These are phyloP conservation scores for Penicillium bovifimosum DNA, from an alignment of 495 filamentous ascomycete species.

Conservation along the genomic window DNA sequence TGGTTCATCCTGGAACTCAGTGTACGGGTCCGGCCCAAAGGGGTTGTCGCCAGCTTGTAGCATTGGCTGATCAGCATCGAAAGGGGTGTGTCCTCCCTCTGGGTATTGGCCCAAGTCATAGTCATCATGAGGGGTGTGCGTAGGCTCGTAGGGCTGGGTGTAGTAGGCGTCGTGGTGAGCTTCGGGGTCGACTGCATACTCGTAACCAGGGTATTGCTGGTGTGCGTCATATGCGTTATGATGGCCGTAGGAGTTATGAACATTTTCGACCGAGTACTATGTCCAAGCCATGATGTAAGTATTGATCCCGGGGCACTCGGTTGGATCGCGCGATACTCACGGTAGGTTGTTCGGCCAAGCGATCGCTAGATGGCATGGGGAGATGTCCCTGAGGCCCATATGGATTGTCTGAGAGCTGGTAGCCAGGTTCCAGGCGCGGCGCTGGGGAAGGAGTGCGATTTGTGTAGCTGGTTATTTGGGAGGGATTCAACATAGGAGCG, in stretches of 20 bases:
- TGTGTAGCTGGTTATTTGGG: constrained; percentile 42
- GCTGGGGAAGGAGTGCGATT: constrained; percentile 50
- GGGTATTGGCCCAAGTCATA: constrained; percentile 51
- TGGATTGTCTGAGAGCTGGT: constrained; percentile 66
- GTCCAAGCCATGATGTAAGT: constrained; percentile 7
- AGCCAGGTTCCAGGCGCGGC: constrained; percentile 53
- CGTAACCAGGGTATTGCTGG: constrained; percentile 45
- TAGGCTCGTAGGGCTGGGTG: constrained; percentile 70
- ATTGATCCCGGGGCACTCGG: background rate
- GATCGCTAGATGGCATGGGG: constrained; percentile 67
- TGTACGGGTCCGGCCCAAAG: constrained; percentile 53
- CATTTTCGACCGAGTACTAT: constrained; percentile 75
- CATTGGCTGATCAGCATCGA: constrained; percentile 60
- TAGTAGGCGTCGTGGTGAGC: constrained; percentile 85
- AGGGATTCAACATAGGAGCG: constrained; percentile 45
- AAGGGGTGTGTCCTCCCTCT: constrained; percentile 43
- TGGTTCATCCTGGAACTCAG: constrained; percentile 40
- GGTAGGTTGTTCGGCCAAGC: constrained; percentile 66
- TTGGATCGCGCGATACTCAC: constrained; percentile 40
- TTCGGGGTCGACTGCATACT: constrained; percentile 74
- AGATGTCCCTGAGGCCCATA: constrained; percentile 51
- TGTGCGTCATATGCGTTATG: constrained; percentile 55
- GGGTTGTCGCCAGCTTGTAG: constrained; percentile 45
- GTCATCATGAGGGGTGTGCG: constrained; percentile 48
- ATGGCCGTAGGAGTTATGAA: constrained; percentile 64